Evolutionary conservation across 2,329 filamentous ascomycete genomes (phyloP), one percentile per base, ranked within the genome.

Genomic region (Epichloe aotearoae): DNA sequence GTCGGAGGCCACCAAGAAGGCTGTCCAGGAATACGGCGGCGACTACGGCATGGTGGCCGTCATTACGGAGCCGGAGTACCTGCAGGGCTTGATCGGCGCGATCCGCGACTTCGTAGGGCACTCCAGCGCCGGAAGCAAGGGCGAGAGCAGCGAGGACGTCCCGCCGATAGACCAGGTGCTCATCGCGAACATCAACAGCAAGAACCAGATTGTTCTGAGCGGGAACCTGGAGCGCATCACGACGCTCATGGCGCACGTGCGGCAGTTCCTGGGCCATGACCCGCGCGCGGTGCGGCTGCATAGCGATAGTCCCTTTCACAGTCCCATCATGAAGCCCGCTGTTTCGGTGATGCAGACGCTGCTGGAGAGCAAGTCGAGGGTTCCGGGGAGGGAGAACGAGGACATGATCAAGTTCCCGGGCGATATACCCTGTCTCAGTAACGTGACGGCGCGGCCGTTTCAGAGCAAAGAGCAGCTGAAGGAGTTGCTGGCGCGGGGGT

Each of bases 1-100:
- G 88, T 82, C 84, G 4, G 75, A 82, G 43, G 90, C 87, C 58
- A 89, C 86, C 7, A 71, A 71, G 57, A 71, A 76, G 23, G 86
- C 87, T 4, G 73, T 77, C 12, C 74, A 80, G 54, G 69, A 79
- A 54, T 81, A 83, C 56, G 86, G 86, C 51, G 86, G 86, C 56
- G 86, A 89, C 59, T 93, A 94, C 61, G 91, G 91, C 62, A 97
- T 97, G 91, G 83, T 96, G 23, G 91, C 91, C 4, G 72, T 96
- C 11, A 84, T 97, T 7, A 95, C 88, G 52, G 89, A 96, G 63
- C 84, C 88, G 3, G 77, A 83, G 56, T 86, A 88, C 63, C 76
- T 96, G 52, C 68, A 73, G 12, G 66, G 73, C 5, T 73, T 96
- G 49, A 79, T 95, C 52, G 74, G 75, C 51, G 82, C 85, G 2